These are phyloP conservation scores for Irpex sp. DNA, from an alignment of 1,284 basidiomycete genomes.

Conservation along the genomic window DNA sequence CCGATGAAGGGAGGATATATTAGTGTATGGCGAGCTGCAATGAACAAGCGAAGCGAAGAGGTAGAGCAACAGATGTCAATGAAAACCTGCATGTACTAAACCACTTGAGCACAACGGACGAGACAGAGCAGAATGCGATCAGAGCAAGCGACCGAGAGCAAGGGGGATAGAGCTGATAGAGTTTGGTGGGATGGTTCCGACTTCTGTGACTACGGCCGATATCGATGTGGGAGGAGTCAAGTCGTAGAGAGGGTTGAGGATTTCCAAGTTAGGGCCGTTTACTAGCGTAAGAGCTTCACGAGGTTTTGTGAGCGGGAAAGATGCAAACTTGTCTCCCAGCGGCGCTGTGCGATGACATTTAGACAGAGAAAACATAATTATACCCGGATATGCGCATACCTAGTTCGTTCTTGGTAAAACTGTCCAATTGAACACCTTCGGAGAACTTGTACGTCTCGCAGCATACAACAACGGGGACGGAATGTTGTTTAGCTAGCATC, in stretches of 20 bases:
- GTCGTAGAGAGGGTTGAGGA: slow-evolving; percentile 87
- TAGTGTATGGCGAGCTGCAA: too few relatives aligned
- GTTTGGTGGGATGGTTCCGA: slow-evolving; percentile 86
- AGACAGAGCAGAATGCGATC: slow-evolving; percentile 24
- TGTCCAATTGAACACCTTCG: slow-evolving; percentile 90
- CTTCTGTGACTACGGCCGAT: slow-evolving; percentile 95
- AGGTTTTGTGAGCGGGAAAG: slow-evolving; percentile 33
- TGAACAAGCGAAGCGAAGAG: too few relatives aligned
- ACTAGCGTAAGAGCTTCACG: slow-evolving; percentile 34
- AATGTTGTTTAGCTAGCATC: slow-evolving; percentile 90
- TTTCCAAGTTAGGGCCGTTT: slow-evolving; percentile 54
- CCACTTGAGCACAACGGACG: background rate
- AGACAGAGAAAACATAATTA: background rate
- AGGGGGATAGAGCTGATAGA: slow-evolving; percentile 79
- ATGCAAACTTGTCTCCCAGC: slow-evolving; percentile 31
- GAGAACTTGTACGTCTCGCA: slow-evolving; percentile 99
- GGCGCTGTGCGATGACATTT: slow-evolving; percentile 26
- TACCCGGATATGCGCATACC: slow-evolving; percentile 43
- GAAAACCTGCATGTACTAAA: background rate
- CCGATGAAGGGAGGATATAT: too few relatives aligned
- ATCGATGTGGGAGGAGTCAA: slow-evolving; percentile 87
- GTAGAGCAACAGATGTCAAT: too few relatives aligned
- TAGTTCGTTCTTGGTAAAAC: slow-evolving; percentile 94
- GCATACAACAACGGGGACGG: slow-evolving; percentile 93
- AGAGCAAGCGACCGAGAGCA: slow-evolving; percentile 57